Base-by-base conservation (phyloP, 2,329 filamentous ascomycete species). In the Dothistroma septosporum region DNA sequence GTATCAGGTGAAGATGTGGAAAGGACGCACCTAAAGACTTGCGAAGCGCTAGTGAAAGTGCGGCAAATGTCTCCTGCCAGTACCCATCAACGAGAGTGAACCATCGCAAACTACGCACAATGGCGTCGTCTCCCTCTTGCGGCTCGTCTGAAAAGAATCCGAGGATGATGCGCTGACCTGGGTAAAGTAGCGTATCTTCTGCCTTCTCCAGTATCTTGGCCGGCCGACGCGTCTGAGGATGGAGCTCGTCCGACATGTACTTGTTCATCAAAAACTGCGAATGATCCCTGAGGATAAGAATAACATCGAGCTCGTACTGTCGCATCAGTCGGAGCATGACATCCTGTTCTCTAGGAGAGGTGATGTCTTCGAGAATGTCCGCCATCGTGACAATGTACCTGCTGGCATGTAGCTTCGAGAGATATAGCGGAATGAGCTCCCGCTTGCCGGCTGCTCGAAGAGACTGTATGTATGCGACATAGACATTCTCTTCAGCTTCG, bases 101-200 rank as follows among this genome's bases (percentile, higher is more conserved):
- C 92, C 93, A 97, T 71, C 95, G 90, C 61, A 97, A 22, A 77
- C 41, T 89, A 87, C 59, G 88, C 84, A 97, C 91, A 55, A 96
- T 81, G 35, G 88, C 85, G 64, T 93, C 87, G 61, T 88, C 84
- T 48, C 81, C 76, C 8, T 85, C 81, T 10, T 87, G 77, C 10
- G 76, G 61, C 14, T 85, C 80, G 1, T 85, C 84, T 64, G 56
- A 63, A 28, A 92, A 85, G 70, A 96, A 90, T 61, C 89, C 85
- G 6, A 83, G 78, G 71, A 83, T 86, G 58, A 96, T 83, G n/a
- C 83, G 80, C 35, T 86, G 83, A 31, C 88, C 85, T 33, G 79
- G 78, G 64, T 79, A 80, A 31, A 78, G 68, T 10, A 77, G 73
- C 16, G 58, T 53, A 24, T 78, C 75, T 37, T 76, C 72, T 7